Evolutionary conservation across 306 rosid species (phyloP), one percentile per base, ranked within the genome.

Genomic region (Arachis hypogaea): DNA sequence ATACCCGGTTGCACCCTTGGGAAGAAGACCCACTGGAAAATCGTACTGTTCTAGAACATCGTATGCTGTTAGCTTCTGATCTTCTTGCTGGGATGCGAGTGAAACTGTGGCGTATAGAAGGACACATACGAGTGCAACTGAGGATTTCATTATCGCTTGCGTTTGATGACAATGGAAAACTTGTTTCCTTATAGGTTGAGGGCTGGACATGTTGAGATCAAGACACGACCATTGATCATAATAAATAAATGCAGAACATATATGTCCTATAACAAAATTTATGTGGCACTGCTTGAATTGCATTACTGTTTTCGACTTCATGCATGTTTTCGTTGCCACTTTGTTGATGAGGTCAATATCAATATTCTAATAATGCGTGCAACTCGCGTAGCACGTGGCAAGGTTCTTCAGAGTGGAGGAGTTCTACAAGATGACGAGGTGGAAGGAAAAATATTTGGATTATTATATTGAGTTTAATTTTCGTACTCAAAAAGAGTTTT

Each of bases 11-110:
- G 75, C 89, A 3, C 96, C 96, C 16, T 42, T 6, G 1, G 96
- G 96, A n/a, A 86, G 90, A 70, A 87, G 59, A 36, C 96, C 93
- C 38, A 77, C 81, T 6, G 93, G 96, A 11, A 90, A 78, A 9
- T 56, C 81, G 7, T 90, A 84, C 8, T 77, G 79, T 38, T 87
- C 59, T 0, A 90, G 89, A 70, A 81, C 63, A 0, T 86, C 83
- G 63, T 90, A 88, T 0, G 87, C 88, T n/a, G 96, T 68, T 11
- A 74, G 18, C 2, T 71, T 11, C 12, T 33, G 38, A 33, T 61
- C 64, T 51, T 60, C 55, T 72, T 38, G 9, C 5, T 1, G 38
- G 9, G 28, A 36, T 3, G 61, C 18, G 9, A 22, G 38, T 61
- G 77, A 6, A 40, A 14, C 0, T 40, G 59, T 28, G 9, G 4